Evolutionary conservation across 2,329 filamentous ascomycete species (phyloP).

Genomic region (Fusarium sp.): DNA sequence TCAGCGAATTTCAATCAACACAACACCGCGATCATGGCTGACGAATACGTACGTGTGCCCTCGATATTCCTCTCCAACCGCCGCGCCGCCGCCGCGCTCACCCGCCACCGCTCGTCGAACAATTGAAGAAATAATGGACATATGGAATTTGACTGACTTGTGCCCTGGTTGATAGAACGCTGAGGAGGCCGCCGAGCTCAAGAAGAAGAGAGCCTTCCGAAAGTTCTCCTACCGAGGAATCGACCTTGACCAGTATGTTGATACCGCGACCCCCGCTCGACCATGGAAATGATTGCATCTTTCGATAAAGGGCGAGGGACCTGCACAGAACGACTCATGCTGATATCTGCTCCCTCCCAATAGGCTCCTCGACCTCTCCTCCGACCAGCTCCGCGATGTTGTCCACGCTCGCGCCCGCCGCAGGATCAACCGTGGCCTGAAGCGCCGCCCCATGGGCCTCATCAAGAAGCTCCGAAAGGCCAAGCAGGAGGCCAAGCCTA

Average conservation of each 20-base stretch:
- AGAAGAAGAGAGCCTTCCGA: conserved; percentile 99
- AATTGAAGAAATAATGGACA: not conserved
- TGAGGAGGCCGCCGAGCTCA: conserved; percentile 98
- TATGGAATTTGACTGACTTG: conserved; percentile 44
- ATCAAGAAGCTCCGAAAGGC: conserved; percentile 99
- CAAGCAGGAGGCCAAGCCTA: conserved; percentile 98
- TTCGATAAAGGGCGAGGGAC: conserved; percentile 14
- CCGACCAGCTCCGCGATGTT: conserved; percentile 98
- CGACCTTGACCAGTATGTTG: conserved; percentile 96
- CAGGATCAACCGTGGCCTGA: conserved; percentile 99
- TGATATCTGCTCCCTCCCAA: conserved; percentile 38
- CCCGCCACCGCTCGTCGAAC: conserved; percentile 8
- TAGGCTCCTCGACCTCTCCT: conserved; percentile 98
- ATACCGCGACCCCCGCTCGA: conserved; percentile 43
- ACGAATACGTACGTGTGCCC: conserved; percentile 80
- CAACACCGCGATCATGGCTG: conserved; percentile 75
- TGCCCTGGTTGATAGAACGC: conserved; percentile 71
- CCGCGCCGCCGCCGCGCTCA: conserved; percentile 11
- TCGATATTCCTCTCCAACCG: conserved; percentile 36
- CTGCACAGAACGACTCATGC: conserved; percentile 21
- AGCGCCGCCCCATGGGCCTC: conserved; percentile 99
- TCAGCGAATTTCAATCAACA: conserved; percentile 55
- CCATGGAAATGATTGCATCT: conserved; percentile 19
- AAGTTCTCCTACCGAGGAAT: conserved; percentile 99
- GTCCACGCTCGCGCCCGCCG: conserved; percentile 98